Percentiles rank a stretch among this genome's conserved stretches.
These are phyloP conservation scores for Reticulascus tulasneorum DNA, from an alignment of 2,329 filamentous ascomycete genomes.

Conservation along the genomic window DNA sequence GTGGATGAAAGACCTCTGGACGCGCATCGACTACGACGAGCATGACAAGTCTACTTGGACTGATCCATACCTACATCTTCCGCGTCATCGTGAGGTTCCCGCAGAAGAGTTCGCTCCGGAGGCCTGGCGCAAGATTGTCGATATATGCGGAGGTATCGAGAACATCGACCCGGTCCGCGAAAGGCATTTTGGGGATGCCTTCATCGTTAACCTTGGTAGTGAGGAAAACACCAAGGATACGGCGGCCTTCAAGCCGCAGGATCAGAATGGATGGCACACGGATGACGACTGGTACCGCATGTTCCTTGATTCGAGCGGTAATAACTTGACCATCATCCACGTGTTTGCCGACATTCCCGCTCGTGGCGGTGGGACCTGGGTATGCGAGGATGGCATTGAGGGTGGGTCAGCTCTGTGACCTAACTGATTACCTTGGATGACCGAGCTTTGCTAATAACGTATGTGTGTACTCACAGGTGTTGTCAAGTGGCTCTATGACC, in stretches of 20 bases:
- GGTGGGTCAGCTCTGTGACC: neutral
- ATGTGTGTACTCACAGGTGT: neutral
- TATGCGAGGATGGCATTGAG: constrained; percentile 8
- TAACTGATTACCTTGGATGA: no score
- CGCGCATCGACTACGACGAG: constrained; percentile 6
- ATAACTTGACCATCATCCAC: constrained; percentile 6
- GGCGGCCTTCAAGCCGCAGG: neutral
- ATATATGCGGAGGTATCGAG: constrained; percentile 4
- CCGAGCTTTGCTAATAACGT: no score
- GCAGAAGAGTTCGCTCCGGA: constrained; percentile 7
- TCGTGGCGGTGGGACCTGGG: constrained; percentile 5
- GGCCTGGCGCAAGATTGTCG: constrained; percentile 6
- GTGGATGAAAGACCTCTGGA: constrained; percentile 8
- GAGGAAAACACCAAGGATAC: constrained; percentile 2
- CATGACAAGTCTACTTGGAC: constrained; percentile 11
- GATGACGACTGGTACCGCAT: constrained; percentile 10
- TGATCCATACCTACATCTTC: constrained; percentile 5
- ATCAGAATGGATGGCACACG: constrained; percentile 5
- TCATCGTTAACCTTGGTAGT: constrained; percentile 6
- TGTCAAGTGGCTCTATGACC: constrained; percentile 6
- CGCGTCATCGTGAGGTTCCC: constrained; percentile 6
- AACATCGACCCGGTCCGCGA: constrained; percentile 6
- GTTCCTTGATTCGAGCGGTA: constrained; percentile 9
- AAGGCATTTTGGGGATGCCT: constrained; percentile 7
- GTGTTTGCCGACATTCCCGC: constrained; percentile 7